These are phyloP conservation scores for Xylaria sp. DNA, from an alignment of 2,329 filamentous ascomycete species.

Conservation along the genomic window DNA sequence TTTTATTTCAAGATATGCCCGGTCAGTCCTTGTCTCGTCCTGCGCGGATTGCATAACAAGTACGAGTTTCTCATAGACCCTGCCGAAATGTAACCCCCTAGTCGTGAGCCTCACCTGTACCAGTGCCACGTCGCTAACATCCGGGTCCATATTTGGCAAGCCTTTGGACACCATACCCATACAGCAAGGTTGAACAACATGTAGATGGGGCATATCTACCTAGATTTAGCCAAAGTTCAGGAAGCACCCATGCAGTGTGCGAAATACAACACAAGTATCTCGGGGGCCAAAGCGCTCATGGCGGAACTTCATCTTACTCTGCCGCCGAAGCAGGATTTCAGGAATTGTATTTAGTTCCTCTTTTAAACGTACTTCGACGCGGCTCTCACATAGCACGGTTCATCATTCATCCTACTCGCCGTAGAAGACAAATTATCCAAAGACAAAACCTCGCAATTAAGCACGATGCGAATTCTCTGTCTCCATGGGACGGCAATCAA, in stretches of 20 bases:
- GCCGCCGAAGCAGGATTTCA: conserved; percentile 2
- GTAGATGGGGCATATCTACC: background rate
- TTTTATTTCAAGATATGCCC: conserved; percentile 10
- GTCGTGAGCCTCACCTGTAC: conserved; percentile 6
- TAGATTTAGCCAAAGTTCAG: background rate
- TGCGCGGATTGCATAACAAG: background rate
- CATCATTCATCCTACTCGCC: conserved; percentile 5
- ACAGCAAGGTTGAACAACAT: background rate
- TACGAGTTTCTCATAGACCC: background rate
- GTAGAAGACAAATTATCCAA: background rate
- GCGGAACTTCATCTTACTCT: conserved; percentile 7
- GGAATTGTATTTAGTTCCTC: conserved; percentile 19
- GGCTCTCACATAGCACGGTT: conserved; percentile 2
- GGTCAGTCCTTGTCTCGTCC: background rate
- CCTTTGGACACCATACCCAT: background rate
- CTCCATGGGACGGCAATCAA: conserved; percentile 25
- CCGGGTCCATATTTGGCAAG: background rate
- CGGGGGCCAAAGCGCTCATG: conserved; percentile 15
- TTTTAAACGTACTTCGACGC: background rate
- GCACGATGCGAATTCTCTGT: conserved; percentile 19
- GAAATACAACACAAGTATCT: background rate
- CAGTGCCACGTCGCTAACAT: conserved; percentile 12
- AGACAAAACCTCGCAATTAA: background rate
- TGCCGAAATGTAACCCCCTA: conserved; percentile 3
- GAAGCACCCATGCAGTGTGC: conserved; percentile 5